A percentile compares a stretch with the other conserved stretches of the same genome.
Evolutionary conservation across 305 asterid genomes (phyloP).

Genomic region (Fraxinus platypoda): DNA sequence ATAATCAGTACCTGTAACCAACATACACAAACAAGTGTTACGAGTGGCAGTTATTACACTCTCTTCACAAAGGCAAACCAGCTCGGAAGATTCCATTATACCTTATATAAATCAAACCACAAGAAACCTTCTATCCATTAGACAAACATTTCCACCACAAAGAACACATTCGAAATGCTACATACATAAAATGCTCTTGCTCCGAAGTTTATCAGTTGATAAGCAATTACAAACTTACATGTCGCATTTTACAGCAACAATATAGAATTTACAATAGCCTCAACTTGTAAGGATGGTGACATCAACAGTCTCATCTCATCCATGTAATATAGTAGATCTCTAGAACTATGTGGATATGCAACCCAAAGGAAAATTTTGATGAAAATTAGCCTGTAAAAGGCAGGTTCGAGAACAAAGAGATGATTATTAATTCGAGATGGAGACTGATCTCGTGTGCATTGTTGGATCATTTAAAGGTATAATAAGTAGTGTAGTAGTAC

Average conservation of each 20-base stretch:
- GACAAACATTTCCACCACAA: background rate
- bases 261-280: background rate
- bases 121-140: background rate
- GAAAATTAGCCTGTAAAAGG: background rate
- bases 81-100: background rate
- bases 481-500: background rate
- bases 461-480: background rate
- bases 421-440: background rate
- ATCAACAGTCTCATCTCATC: background rate
- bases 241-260: background rate
- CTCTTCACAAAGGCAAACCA: background rate
- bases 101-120: background rate
- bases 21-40: background rate
- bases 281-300: background rate
- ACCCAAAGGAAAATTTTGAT: background rate
- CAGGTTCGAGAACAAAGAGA: background rate
- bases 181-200: background rate
- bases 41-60: background rate
- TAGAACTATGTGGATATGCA: background rate
- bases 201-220: background rate
- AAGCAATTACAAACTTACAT: background rate
- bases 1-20: slow-evolving; percentile 68
- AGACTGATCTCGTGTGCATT: background rate
- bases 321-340: background rate
- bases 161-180: background rate